Evolutionary conservation across 163 green algal genomes (phyloP).

Genomic region (Chlamydomonas reinhardtii): DNA sequence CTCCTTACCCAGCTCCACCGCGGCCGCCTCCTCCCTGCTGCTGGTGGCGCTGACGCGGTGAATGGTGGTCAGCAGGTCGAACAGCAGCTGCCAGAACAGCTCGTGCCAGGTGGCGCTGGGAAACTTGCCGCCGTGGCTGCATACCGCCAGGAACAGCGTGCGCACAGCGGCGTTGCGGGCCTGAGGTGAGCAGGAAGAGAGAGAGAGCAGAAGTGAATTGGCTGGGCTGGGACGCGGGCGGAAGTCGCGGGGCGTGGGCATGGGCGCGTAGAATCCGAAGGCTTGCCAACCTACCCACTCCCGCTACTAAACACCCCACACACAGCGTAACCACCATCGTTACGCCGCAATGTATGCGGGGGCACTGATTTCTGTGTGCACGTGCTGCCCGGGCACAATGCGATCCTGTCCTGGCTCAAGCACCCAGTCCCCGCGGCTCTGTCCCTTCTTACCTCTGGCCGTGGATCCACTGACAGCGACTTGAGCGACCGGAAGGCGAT

Average conservation of each 20-base stretch:
- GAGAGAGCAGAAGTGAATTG: not conserved
- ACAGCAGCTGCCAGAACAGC: conserved; percentile 87
- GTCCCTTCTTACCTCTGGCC: conserved; percentile 80
- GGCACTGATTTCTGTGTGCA: too few species aligned
- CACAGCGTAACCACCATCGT: too few species aligned
- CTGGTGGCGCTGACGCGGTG: conserved; percentile 72
- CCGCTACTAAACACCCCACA: too few species aligned
- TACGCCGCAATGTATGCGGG: too few species aligned
- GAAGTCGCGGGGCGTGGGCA: too few species aligned
- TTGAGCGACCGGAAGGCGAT: conserved; percentile 55
- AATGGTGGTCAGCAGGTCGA: conserved; percentile 84
- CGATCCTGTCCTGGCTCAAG: too few species aligned
- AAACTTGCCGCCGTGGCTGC: conserved; percentile 63
- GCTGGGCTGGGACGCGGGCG: too few species aligned
- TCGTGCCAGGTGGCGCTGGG: conserved; percentile 76
- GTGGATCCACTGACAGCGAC: conserved; percentile 68
- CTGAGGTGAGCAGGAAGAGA: conserved; percentile 39
- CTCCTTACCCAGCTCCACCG: conserved; percentile 84
- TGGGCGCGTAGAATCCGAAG: too few species aligned
- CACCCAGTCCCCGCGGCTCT: too few species aligned
- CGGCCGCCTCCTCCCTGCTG: conserved; percentile 74
- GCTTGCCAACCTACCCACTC: too few species aligned
- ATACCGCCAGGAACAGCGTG: conserved; percentile 89
- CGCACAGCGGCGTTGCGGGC: conserved; percentile 89
- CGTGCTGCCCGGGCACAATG: too few species aligned